Evolutionary conservation across 257 asterid species (phyloP), one percentile per base, ranked within the genome.

Genomic region (Solanum paucissectum): DNA sequence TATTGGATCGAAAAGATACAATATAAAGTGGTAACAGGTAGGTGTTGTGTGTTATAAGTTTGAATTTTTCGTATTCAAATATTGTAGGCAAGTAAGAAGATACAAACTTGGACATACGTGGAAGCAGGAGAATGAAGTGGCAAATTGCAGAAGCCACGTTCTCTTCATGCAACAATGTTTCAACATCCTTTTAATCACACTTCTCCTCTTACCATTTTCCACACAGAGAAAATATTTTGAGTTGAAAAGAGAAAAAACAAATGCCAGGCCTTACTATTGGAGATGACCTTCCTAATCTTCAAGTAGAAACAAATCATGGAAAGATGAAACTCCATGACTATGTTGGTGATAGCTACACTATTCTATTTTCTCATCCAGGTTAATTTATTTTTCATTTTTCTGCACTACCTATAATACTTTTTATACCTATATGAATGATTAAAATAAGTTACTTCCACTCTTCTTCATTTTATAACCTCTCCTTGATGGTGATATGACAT

Each of bases 251-350:
- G 42, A 37, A 12, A 68, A 18, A 68, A 76, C 14, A 20, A 96
- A 52, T 95, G 98, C 99, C 99, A 13, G 99, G 98, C 2, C 94
- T 96, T 0, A 96, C 98, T 38, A 91, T 96, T 4, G 99, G 99
- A 7, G 99, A 96, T 92, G 72, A 90, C 0, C 90, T 96, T 73
- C 99, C 99, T 1, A 88, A 95, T 68, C 93, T 96, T 0, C 88
- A 92, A 64, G 94, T 96, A 2, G 96, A 96, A 64, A 95, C 99
- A n/a, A 95, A 98, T 1, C 97, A 93, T 3, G 99, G 98, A 25
- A 94, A 55, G 37, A 62, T 96, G 92, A 92, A 88, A 60, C 98
- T 97, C 89, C 98, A 94, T 60, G 98, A 95, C 75, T 95, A 88
- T 46, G 94, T 95, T 32, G 90, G 8, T 88, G 84, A 93, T 34